Evolutionary conservation across 176 grass and related monocot species (phyloP), one percentile per base, ranked within the genome.

Genomic region (Zea luxurians): DNA sequence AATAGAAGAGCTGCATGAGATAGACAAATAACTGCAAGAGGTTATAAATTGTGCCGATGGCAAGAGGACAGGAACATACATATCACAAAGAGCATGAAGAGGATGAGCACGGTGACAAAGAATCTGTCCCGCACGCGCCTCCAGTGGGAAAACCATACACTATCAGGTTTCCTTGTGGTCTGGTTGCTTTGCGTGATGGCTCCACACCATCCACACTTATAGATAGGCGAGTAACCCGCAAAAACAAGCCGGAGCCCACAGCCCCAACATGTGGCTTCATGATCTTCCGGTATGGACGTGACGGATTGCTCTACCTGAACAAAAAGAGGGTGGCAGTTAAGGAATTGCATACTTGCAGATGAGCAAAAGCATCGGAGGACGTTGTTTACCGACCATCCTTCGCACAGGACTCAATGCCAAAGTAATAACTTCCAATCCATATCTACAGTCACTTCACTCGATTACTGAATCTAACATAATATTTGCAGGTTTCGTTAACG

Each of bases 171-270:
- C 74, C 87, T 90, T 60, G 88, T 73, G 43, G 83, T 71, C 71
- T 84, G 89, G 67, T 94, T 73, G 65, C 60, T 49, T 70, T 92
- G 85, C 50, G 92, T 98, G 64, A 98, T 88, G 21, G 96, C 96
- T 75, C 96, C 96, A 66, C 96, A 98, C 96, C 96, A 98, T 60
- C 96, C 96, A 80, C 96, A 98, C 85, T 98, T 98, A 72, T 79
- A 98, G 68, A 93, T 71, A 54, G 96, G 83, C 17, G 88, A 83
- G 66, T 94, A 90, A 54, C 77, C 72, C 82, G 86, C 69, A 64
- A 95, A 89, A 60, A 92, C 41, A 66, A 98, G 92, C 5, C 68
- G 78, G 63, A 98, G 83, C 37, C 96, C 96, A 48, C 96, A 98
- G 61, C 92, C 96, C 96, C 96, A 98, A 69, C 96, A 98, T 35